phyloP scores from a whole-genome alignment of 2,329 filamentous ascomycete genomes.

The Coleophoma cylindrospora region DNA sequence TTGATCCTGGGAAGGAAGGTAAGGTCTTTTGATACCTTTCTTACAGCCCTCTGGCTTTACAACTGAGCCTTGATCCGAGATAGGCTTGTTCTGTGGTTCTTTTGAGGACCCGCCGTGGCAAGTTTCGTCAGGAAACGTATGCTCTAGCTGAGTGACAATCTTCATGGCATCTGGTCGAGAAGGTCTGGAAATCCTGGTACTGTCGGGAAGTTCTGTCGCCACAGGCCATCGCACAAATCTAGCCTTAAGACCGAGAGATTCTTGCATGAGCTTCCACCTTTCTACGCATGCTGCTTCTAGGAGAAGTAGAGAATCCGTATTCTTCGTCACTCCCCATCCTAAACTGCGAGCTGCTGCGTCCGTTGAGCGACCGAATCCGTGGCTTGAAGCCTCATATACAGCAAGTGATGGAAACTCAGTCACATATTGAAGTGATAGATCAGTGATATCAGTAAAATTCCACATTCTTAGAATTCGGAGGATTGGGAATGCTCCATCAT shows the following conservation, averaged over 20 bases:
- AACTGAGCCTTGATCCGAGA: too few relatives aligned
- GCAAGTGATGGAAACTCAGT: conserved; percentile 24
- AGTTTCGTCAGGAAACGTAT: neutral
- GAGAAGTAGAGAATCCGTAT: conserved; percentile 9
- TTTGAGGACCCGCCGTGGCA: neutral
- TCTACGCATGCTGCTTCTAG: conserved; percentile 18
- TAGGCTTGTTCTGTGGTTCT: too few relatives aligned
- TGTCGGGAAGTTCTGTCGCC: conserved; percentile 6
- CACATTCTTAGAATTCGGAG: conserved; percentile 26
- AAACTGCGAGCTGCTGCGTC: conserved; percentile 6
- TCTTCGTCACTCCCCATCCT: conserved; percentile 17
- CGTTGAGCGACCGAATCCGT: conserved; percentile 10
- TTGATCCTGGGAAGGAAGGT: too few relatives aligned
- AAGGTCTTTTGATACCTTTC: too few relatives aligned
- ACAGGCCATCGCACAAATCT: conserved; percentile 3
- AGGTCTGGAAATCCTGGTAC: conserved; percentile 10
- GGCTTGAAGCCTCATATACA: conserved; percentile 22
- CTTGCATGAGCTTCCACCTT: conserved; percentile 9
- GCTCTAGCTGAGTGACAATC: conserved; percentile 7
- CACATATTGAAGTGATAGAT: conserved; percentile 21
- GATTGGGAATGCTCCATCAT: conserved; percentile 20
- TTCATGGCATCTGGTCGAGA: conserved; percentile 9
- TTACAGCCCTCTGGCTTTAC: too few relatives aligned
- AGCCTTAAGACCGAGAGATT: neutral
- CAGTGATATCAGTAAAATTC: conserved; percentile 21